Evolutionary conservation across 2,329 filamentous ascomycete species (phyloP).

Genomic region (Annulohypoxylon truncatum): DNA sequence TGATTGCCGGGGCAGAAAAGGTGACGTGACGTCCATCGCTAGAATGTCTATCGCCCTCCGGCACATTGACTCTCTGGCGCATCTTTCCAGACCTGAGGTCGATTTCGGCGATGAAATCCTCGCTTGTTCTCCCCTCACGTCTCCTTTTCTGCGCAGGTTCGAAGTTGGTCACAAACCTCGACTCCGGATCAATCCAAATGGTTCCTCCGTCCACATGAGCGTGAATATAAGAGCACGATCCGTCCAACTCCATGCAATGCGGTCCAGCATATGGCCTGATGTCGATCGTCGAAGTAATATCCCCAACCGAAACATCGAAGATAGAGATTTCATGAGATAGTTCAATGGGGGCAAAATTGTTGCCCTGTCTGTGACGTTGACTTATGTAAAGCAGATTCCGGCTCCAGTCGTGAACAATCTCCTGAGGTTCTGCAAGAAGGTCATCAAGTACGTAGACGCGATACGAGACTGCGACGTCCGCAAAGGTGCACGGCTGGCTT

Average conservation of each 20-base stretch:
- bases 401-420: conserved; percentile 45
- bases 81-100: conserved; percentile 45
- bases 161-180: conserved; percentile 37
- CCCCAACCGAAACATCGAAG: conserved; percentile 39
- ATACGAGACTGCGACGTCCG: conserved; percentile 43
- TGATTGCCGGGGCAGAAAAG: conserved; percentile 44
- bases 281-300: conserved; percentile 36
- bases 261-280: conserved; percentile 43
- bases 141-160: conserved; percentile 27
- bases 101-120: conserved; percentile 47
- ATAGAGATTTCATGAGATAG: conserved; percentile 40
- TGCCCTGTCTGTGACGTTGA: conserved; percentile 44
- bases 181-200: conserved; percentile 42
- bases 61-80: conserved; percentile 44
- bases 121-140: conserved; percentile 22
- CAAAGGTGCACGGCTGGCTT: conserved; percentile 38
- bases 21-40: conserved; percentile 42
- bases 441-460: conserved; percentile 47
- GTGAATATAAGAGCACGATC: conserved; percentile 40
- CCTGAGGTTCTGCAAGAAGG: conserved; percentile 46
- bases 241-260: conserved; percentile 43
- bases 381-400: conserved; percentile 44
- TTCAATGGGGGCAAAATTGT: conserved; percentile 44
- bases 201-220: conserved; percentile 42
- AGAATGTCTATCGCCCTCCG: conserved; percentile 37